A percentile compares a stretch with the other conserved stretches of the same genome.
Conservation (phyloP, 2,329 filamentous ascomycete species). For the Paecilomyces variotii region DNA sequence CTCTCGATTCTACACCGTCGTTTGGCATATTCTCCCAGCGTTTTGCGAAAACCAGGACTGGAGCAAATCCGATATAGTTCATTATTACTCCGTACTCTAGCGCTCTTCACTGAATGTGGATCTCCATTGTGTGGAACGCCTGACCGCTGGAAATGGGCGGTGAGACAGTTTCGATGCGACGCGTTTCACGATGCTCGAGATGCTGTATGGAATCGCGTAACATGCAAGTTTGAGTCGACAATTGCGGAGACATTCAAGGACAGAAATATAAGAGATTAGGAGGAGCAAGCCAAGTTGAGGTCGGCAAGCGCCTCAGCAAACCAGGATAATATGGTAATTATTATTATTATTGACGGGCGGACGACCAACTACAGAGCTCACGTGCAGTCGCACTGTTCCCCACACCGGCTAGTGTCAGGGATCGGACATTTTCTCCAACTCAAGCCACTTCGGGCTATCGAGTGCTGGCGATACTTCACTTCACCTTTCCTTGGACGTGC, state of each 20-base stretch:
- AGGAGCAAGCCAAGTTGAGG: background rate
- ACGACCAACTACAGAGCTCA: background rate
- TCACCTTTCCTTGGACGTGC: background rate
- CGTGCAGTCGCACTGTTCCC: background rate
- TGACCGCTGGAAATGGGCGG: background rate
- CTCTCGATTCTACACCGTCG: background rate
- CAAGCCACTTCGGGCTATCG: background rate
- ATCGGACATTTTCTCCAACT: conserved; percentile 1
- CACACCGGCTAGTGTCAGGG: background rate
- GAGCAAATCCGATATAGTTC: background rate
- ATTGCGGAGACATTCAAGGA: background rate
- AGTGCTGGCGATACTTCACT: conserved; percentile 1
- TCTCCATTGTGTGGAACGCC: background rate
- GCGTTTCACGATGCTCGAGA: background rate
- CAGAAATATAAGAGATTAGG: background rate
- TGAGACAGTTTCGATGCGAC: background rate
- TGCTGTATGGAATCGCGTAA: background rate
- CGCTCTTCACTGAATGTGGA: background rate
- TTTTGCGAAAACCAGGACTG: background rate
- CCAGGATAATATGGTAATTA: background rate
- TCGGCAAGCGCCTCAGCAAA: background rate
- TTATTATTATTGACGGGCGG: background rate
- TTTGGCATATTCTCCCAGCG: background rate
- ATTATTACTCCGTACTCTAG: background rate
- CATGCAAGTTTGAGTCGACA: background rate